Percentiles rank a stretch among this genome's conserved stretches.
phyloP scores from a whole-genome alignment of 192 early-diverging fungal species.

The Entomortierella beljakovae region DNA sequence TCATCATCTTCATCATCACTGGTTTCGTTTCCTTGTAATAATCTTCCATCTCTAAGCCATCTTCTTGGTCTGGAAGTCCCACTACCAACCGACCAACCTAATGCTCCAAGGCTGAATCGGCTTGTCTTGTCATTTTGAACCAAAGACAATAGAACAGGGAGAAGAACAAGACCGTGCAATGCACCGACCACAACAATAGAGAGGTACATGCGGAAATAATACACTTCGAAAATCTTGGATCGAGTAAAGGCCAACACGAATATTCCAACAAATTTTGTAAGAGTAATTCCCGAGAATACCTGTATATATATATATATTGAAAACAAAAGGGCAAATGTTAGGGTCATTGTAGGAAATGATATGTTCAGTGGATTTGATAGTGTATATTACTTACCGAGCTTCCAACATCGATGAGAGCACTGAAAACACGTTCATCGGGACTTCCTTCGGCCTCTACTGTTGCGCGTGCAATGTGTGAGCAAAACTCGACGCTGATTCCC shows the following conservation, averaged over 20 bases:
- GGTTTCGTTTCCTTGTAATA: slow-evolving; percentile 33
- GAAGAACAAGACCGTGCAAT: slow-evolving; percentile 66
- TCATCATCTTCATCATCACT: slow-evolving; percentile 46
- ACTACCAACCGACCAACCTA: slow-evolving; percentile 30
- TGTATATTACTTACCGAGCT: slow-evolving; percentile 61
- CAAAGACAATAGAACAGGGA: slow-evolving; percentile 69
- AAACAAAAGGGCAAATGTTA: neutral
- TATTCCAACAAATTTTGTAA: slow-evolving; percentile 76
- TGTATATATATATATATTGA: slow-evolving; percentile 11
- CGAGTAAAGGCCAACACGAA: slow-evolving; percentile 72
- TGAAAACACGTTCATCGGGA: slow-evolving; percentile 57
- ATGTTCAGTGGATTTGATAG: neutral
- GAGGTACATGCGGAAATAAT: slow-evolving; percentile 77
- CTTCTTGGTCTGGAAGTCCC: slow-evolving; percentile 10
- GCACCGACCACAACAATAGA: slow-evolving; percentile 70
- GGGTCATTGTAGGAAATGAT: neutral
- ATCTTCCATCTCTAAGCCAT: slow-evolving; percentile 36
- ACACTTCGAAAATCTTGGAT: slow-evolving; percentile 77
- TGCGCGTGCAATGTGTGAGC: slow-evolving; percentile 70
- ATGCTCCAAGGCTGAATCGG: slow-evolving; percentile 31
- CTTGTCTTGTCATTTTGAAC: slow-evolving; percentile 31
- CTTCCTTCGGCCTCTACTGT: slow-evolving; percentile 60
- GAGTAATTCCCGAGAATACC: slow-evolving; percentile 73
- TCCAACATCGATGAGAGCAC: slow-evolving; percentile 67
- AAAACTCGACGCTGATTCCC: slow-evolving; percentile 78